Conservation (phyloP, 2,329 filamentous ascomycete species). For the Fusarium mangiferae region DNA sequence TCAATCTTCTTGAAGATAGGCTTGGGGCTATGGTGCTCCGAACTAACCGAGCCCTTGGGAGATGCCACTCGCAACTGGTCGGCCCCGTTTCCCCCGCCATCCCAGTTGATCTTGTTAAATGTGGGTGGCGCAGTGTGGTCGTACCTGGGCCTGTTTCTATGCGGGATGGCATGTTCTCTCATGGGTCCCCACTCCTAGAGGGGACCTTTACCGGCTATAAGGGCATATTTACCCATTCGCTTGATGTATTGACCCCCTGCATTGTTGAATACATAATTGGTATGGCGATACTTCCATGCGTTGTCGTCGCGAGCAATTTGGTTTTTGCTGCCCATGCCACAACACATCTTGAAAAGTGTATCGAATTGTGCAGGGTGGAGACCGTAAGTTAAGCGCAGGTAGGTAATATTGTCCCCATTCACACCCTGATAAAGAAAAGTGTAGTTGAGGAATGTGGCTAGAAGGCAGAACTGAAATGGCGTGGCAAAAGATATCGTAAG, state of each 20-base stretch:
- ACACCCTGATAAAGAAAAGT: not conserved
- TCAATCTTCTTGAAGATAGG: not conserved
- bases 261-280: not conserved
- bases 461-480: not conserved
- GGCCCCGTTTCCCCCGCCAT: accelerated
- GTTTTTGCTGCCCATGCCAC: not conserved
- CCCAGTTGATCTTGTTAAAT: not conserved
- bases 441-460: not conserved
- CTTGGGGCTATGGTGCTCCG: not conserved
- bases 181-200: not conserved
- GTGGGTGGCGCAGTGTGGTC: not conserved
- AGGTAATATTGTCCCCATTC: too few species aligned
- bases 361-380: not conserved
- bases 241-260: not conserved
- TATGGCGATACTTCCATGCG: not conserved
- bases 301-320: not conserved
- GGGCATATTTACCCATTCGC: not conserved
- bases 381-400: too few species aligned
- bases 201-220: not conserved
- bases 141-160: not conserved
- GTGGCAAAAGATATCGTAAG: not conserved
- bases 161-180: not conserved
- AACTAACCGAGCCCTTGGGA: not conserved
- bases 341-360: not conserved
- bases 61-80: not conserved